These are phyloP conservation scores for Aspergillus tanneri DNA, from an alignment of 2,329 filamentous ascomycete genomes.

Conservation along the genomic window DNA sequence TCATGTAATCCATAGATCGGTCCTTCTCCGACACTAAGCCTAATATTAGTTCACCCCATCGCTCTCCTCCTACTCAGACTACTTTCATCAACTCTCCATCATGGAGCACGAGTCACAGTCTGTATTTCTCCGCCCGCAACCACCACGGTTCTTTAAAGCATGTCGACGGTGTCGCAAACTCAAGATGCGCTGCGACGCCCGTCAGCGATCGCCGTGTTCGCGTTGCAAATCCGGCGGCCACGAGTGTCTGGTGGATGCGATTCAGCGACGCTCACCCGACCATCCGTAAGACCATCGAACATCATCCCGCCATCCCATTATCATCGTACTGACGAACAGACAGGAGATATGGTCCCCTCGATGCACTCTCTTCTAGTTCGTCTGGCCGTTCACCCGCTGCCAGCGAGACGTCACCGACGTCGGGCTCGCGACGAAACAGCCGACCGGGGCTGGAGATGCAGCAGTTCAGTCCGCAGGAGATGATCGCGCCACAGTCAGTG, in stretches of 20 bases:
- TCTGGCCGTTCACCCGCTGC: constrained; percentile 21
- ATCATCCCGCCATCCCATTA: too few species aligned
- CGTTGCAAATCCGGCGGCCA: constrained; percentile 34
- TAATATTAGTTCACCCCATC: too few species aligned
- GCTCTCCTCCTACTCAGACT: too few species aligned
- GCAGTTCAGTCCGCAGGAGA: constrained; percentile 36
- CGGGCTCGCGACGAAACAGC: constrained; percentile 10
- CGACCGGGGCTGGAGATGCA: constrained; percentile 31
- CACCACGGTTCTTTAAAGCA: constrained; percentile 34
- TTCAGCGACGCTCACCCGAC: constrained; percentile 25
- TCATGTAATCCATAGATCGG: too few species aligned
- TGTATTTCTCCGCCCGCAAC: neutral
- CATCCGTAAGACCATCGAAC: constrained; percentile 26
- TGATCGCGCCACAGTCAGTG: constrained; percentile 37
- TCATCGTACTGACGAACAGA: neutral
- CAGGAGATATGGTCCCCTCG: neutral
- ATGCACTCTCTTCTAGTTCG: neutral
- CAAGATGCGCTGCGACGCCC: constrained; percentile 40
- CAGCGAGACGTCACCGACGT: constrained; percentile 21
- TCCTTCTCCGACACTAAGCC: too few species aligned
- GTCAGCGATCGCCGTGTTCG: constrained; percentile 36
- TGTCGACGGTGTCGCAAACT: constrained; percentile 37
- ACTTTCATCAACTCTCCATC: neutral
- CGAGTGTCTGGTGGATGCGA: constrained; percentile 36
- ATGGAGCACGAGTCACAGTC: neutral